Conservation (phyloP, 768 basidiomycete species). For the Pulveroboletus sp. region DNA sequence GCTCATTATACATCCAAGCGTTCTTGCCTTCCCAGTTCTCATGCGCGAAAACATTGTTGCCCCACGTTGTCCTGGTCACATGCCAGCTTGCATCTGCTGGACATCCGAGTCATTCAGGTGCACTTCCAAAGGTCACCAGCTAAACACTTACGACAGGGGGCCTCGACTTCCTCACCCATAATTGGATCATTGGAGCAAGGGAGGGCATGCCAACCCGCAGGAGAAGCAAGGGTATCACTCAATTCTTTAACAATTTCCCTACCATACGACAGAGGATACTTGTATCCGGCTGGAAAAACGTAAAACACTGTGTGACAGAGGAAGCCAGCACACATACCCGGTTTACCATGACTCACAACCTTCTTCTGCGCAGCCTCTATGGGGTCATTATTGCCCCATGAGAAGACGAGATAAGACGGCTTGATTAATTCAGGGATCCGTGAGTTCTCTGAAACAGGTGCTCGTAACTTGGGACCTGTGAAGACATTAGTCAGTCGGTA, state of each 20-base stretch:
- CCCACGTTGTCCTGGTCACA: slow-evolving; percentile 79
- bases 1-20: slow-evolving; percentile 64
- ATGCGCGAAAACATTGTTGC: slow-evolving; percentile 91
- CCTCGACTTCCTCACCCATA: slow-evolving; percentile 8
- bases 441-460: slow-evolving; percentile 10
- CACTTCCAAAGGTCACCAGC: no score
- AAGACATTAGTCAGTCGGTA: not conserved
- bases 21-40: slow-evolving; percentile 86
- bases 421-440: slow-evolving; percentile 21
- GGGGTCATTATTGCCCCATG: slow-evolving; percentile 87
- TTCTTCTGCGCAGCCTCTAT: slow-evolving; percentile 38
- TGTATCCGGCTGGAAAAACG: not conserved
- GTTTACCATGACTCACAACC: slow-evolving; percentile 10
- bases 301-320: not conserved
- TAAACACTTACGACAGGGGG: slow-evolving; percentile 7
- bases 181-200: slow-evolving; percentile 67
- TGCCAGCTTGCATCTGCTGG: slow-evolving; percentile 37
- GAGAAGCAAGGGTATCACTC: slow-evolving; percentile 74
- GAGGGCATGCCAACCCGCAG: slow-evolving; percentile 88
- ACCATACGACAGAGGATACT: slow-evolving; percentile 20
- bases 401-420: slow-evolving; percentile 66
- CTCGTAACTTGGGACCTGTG: slow-evolving; percentile 7
- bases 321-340: slow-evolving; percentile 5
- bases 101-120: slow-evolving; percentile 6
- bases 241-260: slow-evolving; percentile 50